A percentile compares a stretch with the other conserved stretches of the same genome.
Conservation (phyloP, 2,329 filamentous ascomycete genomes). For the Phialocephala sp. region DNA sequence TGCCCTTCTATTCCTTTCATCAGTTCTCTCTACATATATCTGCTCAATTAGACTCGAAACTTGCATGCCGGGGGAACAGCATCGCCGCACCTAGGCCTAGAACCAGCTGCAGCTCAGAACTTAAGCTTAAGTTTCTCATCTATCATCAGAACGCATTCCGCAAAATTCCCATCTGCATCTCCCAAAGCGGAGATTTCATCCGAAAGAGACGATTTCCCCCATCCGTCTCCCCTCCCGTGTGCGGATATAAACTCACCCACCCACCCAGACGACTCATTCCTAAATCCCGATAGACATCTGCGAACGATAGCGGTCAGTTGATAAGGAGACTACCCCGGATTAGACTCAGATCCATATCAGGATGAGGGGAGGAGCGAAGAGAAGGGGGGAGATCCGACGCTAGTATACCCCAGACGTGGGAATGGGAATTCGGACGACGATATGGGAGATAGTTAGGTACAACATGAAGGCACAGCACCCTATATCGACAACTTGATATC, state of each 20-base stretch:
- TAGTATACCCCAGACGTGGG: not conserved
- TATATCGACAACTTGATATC: not conserved
- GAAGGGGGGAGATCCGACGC: not conserved
- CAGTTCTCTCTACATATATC: not conserved
- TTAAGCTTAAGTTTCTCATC: no score
- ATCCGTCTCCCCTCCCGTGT: not conserved
- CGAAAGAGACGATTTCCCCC: not conserved
- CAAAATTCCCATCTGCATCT: no score
- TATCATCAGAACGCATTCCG: no score
- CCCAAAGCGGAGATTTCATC: not conserved
- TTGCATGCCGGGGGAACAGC: no score
- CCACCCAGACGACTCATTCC: not conserved
- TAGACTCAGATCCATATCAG: not conserved
- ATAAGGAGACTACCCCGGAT: not conserved
- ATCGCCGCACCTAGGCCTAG: no score
- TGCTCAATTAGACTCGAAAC: no score
- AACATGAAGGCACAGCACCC: no score
- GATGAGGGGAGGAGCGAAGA: not conserved
- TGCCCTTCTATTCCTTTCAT: no score
- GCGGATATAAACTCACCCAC: constrained; percentile 1
- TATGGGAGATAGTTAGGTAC: no score
- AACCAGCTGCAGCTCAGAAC: no score
- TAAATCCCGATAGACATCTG: not conserved
- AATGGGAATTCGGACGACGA: not conserved
- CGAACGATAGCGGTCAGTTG: not conserved